Evolutionary conservation across 345 rosid species (phyloP), one percentile per base, ranked within the genome.

Genomic region (Eucalyptus cloeziana): DNA sequence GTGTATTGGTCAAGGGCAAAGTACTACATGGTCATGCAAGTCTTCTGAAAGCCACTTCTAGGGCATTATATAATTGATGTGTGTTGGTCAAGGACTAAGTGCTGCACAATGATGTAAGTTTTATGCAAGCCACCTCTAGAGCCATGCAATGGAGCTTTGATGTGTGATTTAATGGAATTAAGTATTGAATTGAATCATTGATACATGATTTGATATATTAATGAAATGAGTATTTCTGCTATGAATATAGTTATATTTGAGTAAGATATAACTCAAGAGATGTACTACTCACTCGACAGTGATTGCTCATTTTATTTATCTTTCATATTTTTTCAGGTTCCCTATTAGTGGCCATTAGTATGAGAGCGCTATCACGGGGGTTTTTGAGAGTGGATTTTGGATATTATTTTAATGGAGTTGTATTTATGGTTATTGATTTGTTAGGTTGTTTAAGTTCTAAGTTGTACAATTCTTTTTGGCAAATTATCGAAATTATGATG

Each of bases 251-350:
- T 60, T 25, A 60, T 60, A 12, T 25, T 60, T 27, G 15, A 25
- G 67, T 58, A 60, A 60, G 15, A 60, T 60, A 60, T 60, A 25
- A 27, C 14, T 60, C 67, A 25, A 25, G 31, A 60, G 67, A 60
- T 27, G 31, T 12, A 60, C 4, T 25, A 25, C 2, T 27, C 67
- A 25, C 14, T 60, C 2, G 4, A 12, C 0, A 0, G 3, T 27
- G 15, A 60, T 60, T 25, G 13, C 67, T 60, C 67, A 60, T 25
- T 60, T 11, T 5, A 60, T 60, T 60, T 24, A 10, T 60, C n/a
- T 60, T 60, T 25, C 31, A 60, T 60, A 1, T 0, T 27, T 60
- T 60, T 60, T 60, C 0, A 25, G 0, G 31, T 60, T 12, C n/a
- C n/a, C 67, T 5, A 60, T 60, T 60, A 60, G 13, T 25, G 14